phyloP scores from a whole-genome alignment of 2,329 filamentous ascomycete genomes.

The Talaromyces sp. region DNA sequence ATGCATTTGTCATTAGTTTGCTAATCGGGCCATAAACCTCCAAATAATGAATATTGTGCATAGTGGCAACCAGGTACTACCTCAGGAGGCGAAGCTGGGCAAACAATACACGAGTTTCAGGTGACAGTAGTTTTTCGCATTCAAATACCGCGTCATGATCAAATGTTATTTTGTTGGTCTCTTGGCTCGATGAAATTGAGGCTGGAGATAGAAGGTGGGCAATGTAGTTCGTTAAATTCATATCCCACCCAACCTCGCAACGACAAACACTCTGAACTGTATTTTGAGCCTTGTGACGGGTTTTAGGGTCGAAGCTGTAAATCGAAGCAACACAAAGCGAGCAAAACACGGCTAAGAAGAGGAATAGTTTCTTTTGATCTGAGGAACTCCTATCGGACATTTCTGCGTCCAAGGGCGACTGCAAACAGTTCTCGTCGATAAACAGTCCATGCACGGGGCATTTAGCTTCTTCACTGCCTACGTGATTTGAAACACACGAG shows the following conservation, averaged over 20 bases:
- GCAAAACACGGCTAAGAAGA: constrained; percentile 5
- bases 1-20: not conserved
- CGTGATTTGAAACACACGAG: not conserved
- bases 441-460: constrained; percentile 4
- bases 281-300: constrained; percentile 3
- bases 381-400: not conserved
- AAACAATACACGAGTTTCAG: not conserved
- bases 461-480: not conserved
- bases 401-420: not conserved
- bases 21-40: not conserved
- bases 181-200: not conserved
- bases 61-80: not conserved
- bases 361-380: not conserved
- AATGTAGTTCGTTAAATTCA: constrained; percentile 2
- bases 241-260: constrained; percentile 6
- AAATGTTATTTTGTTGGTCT: not conserved
- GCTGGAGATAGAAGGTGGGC: not conserved
- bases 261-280: not conserved
- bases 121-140: not conserved
- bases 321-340: constrained; percentile 5
- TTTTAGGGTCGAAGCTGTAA: not conserved
- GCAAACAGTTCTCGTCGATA: not conserved
- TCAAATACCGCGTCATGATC: not conserved
- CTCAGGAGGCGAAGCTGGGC: not conserved
- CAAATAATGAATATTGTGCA: not conserved